These are phyloP conservation scores for Somion occarium DNA, from an alignment of 1,284 basidiomycete genomes.

Conservation along the genomic window DNA sequence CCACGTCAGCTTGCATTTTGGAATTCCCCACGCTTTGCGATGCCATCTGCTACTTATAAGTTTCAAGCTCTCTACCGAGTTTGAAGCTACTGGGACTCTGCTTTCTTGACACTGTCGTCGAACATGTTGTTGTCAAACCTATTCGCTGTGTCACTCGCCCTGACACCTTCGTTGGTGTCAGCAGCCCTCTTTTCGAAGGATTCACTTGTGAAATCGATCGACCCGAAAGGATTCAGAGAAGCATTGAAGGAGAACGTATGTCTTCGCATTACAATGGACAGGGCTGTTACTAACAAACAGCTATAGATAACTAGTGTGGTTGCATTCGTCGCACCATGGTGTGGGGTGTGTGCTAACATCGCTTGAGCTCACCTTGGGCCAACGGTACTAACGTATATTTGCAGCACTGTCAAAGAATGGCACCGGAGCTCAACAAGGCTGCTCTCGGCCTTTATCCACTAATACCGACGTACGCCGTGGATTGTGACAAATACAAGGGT, in stretches of 20 bases:
- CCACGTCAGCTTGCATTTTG: conserved; percentile 24
- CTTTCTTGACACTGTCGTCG: conserved; percentile 3
- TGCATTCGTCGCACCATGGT: conserved; percentile 91
- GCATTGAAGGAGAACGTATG: conserved; percentile 76
- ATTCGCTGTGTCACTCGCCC: conserved; percentile 27
- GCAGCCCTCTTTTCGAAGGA: conserved; percentile 73
- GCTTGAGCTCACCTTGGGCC: neutral
- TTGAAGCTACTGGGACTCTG: conserved; percentile 4
- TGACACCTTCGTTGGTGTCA: conserved; percentile 50
- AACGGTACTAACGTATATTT: conserved; percentile 5
- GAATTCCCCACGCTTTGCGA: conserved; percentile 18
- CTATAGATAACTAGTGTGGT: conserved; percentile 67
- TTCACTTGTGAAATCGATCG: conserved; percentile 71
- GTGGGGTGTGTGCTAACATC: conserved; percentile 54
- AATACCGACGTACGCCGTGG: conserved; percentile 85
- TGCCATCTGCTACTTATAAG: conserved; percentile 16
- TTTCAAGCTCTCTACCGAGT: conserved; percentile 9
- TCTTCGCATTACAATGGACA: conserved; percentile 11
- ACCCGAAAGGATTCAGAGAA: conserved; percentile 67
- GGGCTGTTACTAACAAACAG: neutral
- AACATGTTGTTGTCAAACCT: conserved; percentile 27
- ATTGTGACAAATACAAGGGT: conserved; percentile 83
- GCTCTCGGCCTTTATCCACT: conserved; percentile 78
- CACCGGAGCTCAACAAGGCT: conserved; percentile 82
- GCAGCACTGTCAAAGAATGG: conserved; percentile 86